Conservation (phyloP, 2,329 filamentous ascomycete genomes). For the Talaromyces atroroseus region DNA sequence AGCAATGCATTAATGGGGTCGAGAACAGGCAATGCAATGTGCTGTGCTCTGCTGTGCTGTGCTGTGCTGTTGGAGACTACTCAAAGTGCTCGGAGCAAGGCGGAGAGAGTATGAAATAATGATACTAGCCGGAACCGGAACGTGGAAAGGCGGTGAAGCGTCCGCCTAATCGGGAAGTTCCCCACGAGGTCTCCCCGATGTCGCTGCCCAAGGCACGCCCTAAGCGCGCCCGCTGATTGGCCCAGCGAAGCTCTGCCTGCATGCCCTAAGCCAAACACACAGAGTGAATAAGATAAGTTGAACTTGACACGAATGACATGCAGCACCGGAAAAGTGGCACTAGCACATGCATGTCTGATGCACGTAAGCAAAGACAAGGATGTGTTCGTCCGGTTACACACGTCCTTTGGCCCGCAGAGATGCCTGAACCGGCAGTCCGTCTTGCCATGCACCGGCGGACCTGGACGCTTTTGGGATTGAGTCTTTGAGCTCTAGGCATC, state of each 20-base stretch:
- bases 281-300: too few relatives aligned
- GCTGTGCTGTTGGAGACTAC: too few relatives aligned
- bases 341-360: constrained; percentile 6
- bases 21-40: too few relatives aligned
- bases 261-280: too few relatives aligned
- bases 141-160: constrained; percentile 13
- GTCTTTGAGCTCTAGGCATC: not conserved
- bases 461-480: not conserved
- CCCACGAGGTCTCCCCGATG: not conserved
- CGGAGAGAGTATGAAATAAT: not conserved
- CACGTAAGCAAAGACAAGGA: not conserved
- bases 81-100: not conserved
- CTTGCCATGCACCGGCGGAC: not conserved
- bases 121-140: not conserved
- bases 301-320: not conserved
- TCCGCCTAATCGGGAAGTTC: constrained; percentile 4
- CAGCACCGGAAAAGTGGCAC: not conserved
- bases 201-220: not conserved
- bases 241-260: not conserved
- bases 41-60: too few relatives aligned
- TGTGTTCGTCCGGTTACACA: not conserved
- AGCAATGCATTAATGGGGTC: not conserved
- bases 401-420: not conserved
- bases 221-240: not conserved
- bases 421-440: not conserved